phyloP scores from a whole-genome alignment of 106 monocot species.

The Apostasia shenzhenica region DNA sequence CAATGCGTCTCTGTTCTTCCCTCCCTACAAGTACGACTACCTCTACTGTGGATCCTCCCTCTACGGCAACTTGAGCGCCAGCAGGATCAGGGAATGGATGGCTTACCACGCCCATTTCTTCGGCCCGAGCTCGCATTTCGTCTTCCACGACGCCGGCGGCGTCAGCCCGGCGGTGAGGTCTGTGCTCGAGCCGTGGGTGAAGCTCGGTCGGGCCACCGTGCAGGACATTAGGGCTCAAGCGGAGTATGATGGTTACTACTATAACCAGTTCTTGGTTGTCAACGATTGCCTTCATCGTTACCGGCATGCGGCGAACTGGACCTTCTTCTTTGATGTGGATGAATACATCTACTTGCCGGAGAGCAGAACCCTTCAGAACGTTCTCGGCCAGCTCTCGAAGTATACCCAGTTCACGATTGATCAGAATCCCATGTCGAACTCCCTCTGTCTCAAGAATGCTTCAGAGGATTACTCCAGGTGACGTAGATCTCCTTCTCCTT shows the following conservation, averaged over 20 bases:
- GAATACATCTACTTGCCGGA: slow-evolving; percentile 48
- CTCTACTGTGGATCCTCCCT: slow-evolving; percentile 66
- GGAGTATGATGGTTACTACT: slow-evolving; percentile 70
- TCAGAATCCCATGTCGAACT: slow-evolving; percentile 64
- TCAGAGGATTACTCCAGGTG: slow-evolving; percentile 18
- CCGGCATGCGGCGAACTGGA: slow-evolving; percentile 46
- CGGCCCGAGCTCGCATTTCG: slow-evolving; percentile 47
- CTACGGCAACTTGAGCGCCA: slow-evolving; percentile 56
- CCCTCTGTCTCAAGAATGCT: slow-evolving; percentile 37
- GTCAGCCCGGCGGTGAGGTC: slow-evolving; percentile 45
- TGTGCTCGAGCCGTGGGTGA: slow-evolving; percentile 62
- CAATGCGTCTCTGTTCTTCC: slow-evolving; percentile 12
- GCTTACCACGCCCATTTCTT: slow-evolving; percentile 58
- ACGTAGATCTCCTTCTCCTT: background rate
- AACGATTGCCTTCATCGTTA: slow-evolving; percentile 69
- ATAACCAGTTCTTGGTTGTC: slow-evolving; percentile 73
- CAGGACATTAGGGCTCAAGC: slow-evolving; percentile 62
- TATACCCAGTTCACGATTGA: slow-evolving; percentile 65
- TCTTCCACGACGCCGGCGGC: slow-evolving; percentile 67
- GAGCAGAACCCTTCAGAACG: slow-evolving; percentile 8
- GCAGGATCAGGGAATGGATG: slow-evolving; percentile 62
- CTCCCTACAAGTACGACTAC: slow-evolving; percentile 44
- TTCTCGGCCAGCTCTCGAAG: slow-evolving; percentile 23
- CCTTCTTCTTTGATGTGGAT: slow-evolving; percentile 65
- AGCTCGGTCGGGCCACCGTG: slow-evolving; percentile 36